Evolutionary conservation across 495 filamentous ascomycete species (phyloP).

Genomic region (Lichina pygmaea): DNA sequence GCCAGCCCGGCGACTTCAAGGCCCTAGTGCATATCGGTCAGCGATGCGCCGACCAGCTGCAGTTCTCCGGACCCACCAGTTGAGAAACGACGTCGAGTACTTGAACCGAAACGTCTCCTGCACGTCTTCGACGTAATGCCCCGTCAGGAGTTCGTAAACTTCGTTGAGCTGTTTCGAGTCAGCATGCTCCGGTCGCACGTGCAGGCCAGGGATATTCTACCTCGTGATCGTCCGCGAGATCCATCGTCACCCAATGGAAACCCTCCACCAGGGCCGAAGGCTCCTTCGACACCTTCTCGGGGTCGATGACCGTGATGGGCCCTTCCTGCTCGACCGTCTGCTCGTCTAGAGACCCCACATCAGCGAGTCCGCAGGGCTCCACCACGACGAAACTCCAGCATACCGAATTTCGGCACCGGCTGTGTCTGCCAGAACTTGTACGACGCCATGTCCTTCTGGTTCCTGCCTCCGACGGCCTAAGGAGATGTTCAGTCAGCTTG

Average conservation of each 20-base stretch:
- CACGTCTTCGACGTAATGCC: slow-evolving; percentile 91
- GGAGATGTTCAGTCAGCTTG: not conserved
- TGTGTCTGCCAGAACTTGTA: slow-evolving; percentile 99
- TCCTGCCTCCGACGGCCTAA: slow-evolving; percentile 38
- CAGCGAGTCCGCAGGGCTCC: slow-evolving; percentile 1
- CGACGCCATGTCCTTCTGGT: slow-evolving; percentile 78
- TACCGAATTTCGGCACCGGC: slow-evolving; percentile 63
- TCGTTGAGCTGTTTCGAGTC: slow-evolving; percentile 27
- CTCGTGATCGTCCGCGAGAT: slow-evolving; percentile 40
- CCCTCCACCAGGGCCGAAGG: slow-evolving; percentile 37
- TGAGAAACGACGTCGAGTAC: slow-evolving; percentile 67
- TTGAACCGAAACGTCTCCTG: slow-evolving; percentile 94
- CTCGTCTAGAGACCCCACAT: slow-evolving; percentile 11
- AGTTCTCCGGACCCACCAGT: slow-evolving; percentile 32
- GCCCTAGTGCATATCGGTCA: slow-evolving; percentile 26
- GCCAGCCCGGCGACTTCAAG: slow-evolving; percentile 85
- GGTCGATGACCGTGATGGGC: slow-evolving; percentile 41
- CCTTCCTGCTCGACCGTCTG: slow-evolving; percentile 21
- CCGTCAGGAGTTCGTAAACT: slow-evolving; percentile 63
- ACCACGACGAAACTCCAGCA: not conserved
- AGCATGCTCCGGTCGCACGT: too few species aligned
- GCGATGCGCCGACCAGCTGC: not conserved
- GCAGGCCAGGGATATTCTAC: slow-evolving; percentile 4
- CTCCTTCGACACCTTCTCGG: slow-evolving; percentile 46
- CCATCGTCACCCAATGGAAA: slow-evolving; percentile 86